Evolutionary conservation across 2,329 filamentous ascomycete species (phyloP), one percentile per base, ranked within the genome.

Genomic region (Domatiomyces catenatus): DNA sequence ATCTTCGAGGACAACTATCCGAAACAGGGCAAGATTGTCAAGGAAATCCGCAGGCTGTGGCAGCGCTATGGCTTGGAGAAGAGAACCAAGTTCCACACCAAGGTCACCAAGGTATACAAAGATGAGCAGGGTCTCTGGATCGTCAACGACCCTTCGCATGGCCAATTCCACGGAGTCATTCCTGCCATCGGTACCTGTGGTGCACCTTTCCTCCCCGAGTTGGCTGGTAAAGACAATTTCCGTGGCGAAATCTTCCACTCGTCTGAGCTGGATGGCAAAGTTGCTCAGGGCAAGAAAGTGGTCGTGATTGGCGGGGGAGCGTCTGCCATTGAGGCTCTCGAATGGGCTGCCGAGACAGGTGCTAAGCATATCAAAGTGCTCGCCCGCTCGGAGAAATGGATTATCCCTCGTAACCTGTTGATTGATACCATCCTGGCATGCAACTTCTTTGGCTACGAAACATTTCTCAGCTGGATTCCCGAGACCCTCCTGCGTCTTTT

Each of bases 341-440:
- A 93, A 61, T 93, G 86, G 58, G 84, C 84, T 1, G 76, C 81
- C 8, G 70, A 77, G 10, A 75, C 79, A 43, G 73, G 79, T 3
- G 86, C 85, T 0, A 69, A 71, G 6, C 79, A 86, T 60, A 81
- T 82, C 0, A 81, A 80, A 51, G 80, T 93, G 26, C 74, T 93
- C 8, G 79, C 86, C 0, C 75, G 86, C 19, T 84, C 80, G 12
- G 85, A 90, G 59, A 92, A 90, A 64, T 90, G 85, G 86, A 86
- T 92, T 55, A 89, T 90, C 48, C 86, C 86, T 0, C 76, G 87
- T 7, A 92, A 93, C 57, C 71, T 84, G 0, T 47, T 92, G 44
- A 73, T 92, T 48, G 81, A 93, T 62, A 71, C 77, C 1, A 71
- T 93, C 1, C 75, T 94, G 1, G 77, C 84, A 2, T 69, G 87